Evolutionary conservation across 345 rosid species (phyloP).

Genomic region (Gossypium mustelinum): DNA sequence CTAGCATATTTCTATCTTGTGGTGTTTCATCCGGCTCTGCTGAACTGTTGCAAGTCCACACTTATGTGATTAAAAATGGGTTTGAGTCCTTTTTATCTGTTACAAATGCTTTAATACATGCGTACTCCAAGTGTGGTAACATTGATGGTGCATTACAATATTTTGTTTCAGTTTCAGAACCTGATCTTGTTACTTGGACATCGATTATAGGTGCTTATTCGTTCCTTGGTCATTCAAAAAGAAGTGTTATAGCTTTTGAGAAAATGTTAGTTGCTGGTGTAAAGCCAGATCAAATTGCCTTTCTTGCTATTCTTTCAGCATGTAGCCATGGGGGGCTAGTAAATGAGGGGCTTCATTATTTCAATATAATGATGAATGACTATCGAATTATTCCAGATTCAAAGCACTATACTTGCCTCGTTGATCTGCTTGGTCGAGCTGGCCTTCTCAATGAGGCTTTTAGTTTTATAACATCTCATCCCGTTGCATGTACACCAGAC

Average conservation of each 20-base stretch:
- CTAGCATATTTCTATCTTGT: slow-evolving; percentile 59
- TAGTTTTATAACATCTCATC: slow-evolving; percentile 42
- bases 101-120: slow-evolving; percentile 49
- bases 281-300: slow-evolving; percentile 56
- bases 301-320: slow-evolving; percentile 58
- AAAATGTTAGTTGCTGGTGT: slow-evolving; percentile 42
- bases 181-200: slow-evolving; percentile 65
- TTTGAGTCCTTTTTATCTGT: slow-evolving; percentile 35
- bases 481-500: slow-evolving; percentile 24
- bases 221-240: slow-evolving; percentile 47
- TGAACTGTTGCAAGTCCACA: slow-evolving; percentile 54
- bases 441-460: slow-evolving; percentile 59
- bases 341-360: slow-evolving; percentile 52
- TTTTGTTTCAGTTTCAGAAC: slow-evolving; percentile 37
- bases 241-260: slow-evolving; percentile 43
- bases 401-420: slow-evolving; percentile 60
- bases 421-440: slow-evolving; percentile 67
- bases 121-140: slow-evolving; percentile 57
- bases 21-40: slow-evolving; percentile 29
- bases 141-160: slow-evolving; percentile 43
- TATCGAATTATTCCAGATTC: slow-evolving; percentile 45
- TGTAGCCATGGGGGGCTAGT: slow-evolving; percentile 68
- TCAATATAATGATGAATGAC: slow-evolving; percentile 42
- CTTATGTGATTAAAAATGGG: slow-evolving; percentile 41
- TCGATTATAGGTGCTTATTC: slow-evolving; percentile 58